Conservation (phyloP, 2,329 filamentous ascomycete genomes). For the Alternaria brassicae region DNA sequence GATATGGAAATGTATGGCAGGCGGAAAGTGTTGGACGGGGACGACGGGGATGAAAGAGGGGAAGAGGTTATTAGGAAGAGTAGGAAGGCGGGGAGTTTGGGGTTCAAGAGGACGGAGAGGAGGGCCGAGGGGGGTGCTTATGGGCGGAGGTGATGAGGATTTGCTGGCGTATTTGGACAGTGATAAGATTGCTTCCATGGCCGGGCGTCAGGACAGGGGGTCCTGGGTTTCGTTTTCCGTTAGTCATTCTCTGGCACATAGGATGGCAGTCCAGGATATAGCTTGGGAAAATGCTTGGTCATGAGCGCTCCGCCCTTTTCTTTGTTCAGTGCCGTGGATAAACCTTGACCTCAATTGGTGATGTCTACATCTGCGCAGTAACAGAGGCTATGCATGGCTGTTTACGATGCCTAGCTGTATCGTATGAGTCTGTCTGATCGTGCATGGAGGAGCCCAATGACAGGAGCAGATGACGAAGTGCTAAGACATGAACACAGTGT, state of each 20-base stretch:
- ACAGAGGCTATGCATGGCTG: no score
- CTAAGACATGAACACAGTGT: no score
- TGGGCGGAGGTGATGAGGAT: conserved; percentile 27
- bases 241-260: background rate
- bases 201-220: no score
- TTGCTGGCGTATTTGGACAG: background rate
- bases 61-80: conserved; percentile 22
- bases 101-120: conserved; percentile 22
- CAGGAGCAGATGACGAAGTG: no score
- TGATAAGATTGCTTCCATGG: no score
- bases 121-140: conserved; percentile 52
- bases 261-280: background rate
- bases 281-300: background rate
- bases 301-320: background rate
- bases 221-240: background rate
- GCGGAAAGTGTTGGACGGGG: conserved; percentile 38
- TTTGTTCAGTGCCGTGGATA: no score
- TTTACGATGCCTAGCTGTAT: no score
- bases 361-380: no score
- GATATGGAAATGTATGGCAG: conserved; percentile 47
- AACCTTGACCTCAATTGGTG: no score
- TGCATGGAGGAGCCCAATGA: no score
- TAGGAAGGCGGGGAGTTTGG: conserved; percentile 42
- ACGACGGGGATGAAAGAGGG: conserved; percentile 7
- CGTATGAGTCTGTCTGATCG: no score